These are phyloP conservation scores for Moricandia arvensis DNA, from an alignment of 345 rosid genomes.

Conservation along the genomic window DNA sequence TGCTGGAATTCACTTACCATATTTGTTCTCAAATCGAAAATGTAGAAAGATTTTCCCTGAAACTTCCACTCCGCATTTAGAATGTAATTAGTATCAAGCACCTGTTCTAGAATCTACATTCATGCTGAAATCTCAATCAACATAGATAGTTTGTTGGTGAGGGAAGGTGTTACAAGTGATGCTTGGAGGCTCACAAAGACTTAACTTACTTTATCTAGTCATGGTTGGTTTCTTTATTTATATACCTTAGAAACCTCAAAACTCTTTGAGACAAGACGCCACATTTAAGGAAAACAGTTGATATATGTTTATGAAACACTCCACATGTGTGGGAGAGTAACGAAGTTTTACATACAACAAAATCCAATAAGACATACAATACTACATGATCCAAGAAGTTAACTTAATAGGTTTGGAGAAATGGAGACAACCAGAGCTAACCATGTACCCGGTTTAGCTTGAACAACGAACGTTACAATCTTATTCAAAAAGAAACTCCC, in stretches of 20 bases:
- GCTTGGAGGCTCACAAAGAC: neutral
- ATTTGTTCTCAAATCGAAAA: neutral
- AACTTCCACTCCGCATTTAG: neutral
- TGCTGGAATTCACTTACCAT: neutral
- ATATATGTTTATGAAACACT: conserved; percentile 2
- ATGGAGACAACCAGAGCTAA: neutral
- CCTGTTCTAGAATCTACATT: neutral
- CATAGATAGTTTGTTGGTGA: neutral
- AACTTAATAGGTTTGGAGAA: conserved; percentile 4
- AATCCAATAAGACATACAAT: neutral
- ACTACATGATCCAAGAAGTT: neutral
- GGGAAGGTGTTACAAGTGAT: neutral
- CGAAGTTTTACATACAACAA: neutral
- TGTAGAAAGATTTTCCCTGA: neutral
- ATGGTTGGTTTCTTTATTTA: neutral
- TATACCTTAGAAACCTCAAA: neutral
- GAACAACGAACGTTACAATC: neutral
- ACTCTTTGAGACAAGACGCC: neutral
- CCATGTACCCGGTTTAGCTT: conserved; percentile 4
- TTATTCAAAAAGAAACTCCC: conserved; percentile 13
- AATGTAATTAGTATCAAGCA: neutral
- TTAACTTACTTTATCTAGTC: neutral
- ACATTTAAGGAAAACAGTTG: neutral
- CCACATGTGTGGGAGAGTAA: conserved; percentile 22
- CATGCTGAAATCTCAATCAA: neutral